Base-by-base conservation (phyloP, 352 stramenopile species). In the Aphanomyces cochlioides region DNA sequence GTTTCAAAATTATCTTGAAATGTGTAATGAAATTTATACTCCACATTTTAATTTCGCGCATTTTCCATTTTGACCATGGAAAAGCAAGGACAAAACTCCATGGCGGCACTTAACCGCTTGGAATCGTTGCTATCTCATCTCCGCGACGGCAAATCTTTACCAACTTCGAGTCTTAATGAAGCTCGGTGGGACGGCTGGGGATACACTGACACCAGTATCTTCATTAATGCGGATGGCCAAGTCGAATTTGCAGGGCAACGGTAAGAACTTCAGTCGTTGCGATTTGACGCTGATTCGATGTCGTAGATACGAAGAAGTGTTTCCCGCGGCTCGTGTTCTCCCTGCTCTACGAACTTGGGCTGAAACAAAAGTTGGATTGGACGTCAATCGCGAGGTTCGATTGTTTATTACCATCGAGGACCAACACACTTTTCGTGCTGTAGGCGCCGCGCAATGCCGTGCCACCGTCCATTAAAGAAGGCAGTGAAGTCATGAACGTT, bases 131-230 rank as follows among this genome's bases (percentile, higher is more conserved):
- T 61, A 6, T 37, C 54, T 7, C 54, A 61, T 45, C n/a, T 61
- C 28, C 17, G 54, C 19, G 28, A 40, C 58, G 34, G 58, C 43
- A 53, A 7, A 10, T n/a, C 43, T 54, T 7, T 78, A 37, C 78
- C 59, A 47, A 66, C 77, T 38, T 67, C 74, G 64, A 88, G 28
- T 7, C 36, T 61, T 3, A 61, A 61, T 37, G 54, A 61, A 61
- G 54, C 79, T 17, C 82, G 82, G 64, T 91, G 84, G 84, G 87
- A 90, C 66, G 84, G 84, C 54, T 91, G 84, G 84, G 84, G 84
- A 28, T 91, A 80, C 75, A 73, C 74, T 17, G 84, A 91, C 77
- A 91, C 84, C 53, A 80, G 82, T 56, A 77, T 91, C 38, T 89
- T 87, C 58, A 60, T 91, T 5, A 91, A 91, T 67, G 63, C 65